Evolutionary conservation across 164 flowering plant genomes (phyloP).

Genomic region (Liriodendron chinense): DNA sequence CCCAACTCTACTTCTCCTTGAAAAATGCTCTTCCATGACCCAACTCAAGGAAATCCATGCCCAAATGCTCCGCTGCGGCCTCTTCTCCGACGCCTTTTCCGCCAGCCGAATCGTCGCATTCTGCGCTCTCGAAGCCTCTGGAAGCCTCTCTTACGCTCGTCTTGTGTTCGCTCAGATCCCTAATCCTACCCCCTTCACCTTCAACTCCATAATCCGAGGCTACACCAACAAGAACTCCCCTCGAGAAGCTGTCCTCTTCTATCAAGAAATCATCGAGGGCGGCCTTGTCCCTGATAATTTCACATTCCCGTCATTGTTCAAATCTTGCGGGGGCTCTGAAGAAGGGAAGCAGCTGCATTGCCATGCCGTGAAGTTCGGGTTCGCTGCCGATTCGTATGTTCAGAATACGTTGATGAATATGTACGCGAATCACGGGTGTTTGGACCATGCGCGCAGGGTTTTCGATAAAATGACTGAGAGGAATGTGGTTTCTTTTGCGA

Average conservation of each 20-base stretch:
- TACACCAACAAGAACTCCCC: conserved; percentile 25
- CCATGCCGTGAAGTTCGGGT: conserved; percentile 31
- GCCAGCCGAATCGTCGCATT: conserved; percentile 28
- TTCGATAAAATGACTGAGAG: conserved; percentile 30
- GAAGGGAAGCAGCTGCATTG: conserved; percentile 33
- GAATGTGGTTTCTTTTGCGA: conserved; percentile 37
- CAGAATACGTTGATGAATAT: conserved; percentile 36
- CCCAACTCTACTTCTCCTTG: conserved; percentile 24
- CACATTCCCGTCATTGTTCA: conserved; percentile 36
- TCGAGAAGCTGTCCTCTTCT: conserved; percentile 24
- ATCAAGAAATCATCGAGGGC: conserved; percentile 17
- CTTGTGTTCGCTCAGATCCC: conserved; percentile 33
- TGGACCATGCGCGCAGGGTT: conserved; percentile 24
- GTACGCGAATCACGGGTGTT: conserved; percentile 31
- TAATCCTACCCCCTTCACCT: conserved; percentile 25
- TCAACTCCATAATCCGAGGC: conserved; percentile 36
- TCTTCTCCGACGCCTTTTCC: conserved; percentile 16
- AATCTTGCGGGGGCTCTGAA: conserved; percentile 23
- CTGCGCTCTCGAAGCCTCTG: conserved; percentile 29
- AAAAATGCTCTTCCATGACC: conserved; percentile 33
- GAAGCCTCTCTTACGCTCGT: conserved; percentile 27
- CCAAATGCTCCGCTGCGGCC: conserved; percentile 28
- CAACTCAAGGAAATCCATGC: conserved; percentile 40
- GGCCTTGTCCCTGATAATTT: conserved; percentile 26
- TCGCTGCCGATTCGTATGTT: conserved; percentile 23